A percentile compares a stretch with the other conserved stretches of the same genome.
Conservation (phyloP, 1,284 basidiomycete genomes). For the Rhodotorula mucilaginosa region DNA sequence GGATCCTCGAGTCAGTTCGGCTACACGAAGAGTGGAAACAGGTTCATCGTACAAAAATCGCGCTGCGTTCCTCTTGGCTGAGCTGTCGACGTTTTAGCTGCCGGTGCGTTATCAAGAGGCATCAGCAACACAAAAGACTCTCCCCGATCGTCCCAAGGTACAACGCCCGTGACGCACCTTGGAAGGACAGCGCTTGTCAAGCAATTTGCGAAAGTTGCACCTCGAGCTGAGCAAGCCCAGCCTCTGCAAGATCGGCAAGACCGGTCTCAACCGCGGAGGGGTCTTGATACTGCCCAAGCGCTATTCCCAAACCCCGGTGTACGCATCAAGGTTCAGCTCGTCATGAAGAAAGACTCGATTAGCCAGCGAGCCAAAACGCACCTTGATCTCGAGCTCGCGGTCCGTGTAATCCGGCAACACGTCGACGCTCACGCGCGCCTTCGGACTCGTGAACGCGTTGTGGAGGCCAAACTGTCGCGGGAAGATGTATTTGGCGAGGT, state of each 20-base stretch:
- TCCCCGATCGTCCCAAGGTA: not conserved
- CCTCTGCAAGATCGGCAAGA: conserved; percentile 60
- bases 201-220: conserved; percentile 67
- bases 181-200: conserved; percentile 67
- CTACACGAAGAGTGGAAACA: not conserved
- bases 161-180: conserved; percentile 50
- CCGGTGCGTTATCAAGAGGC: not conserved
- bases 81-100: conserved; percentile 5
- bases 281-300: conserved; percentile 56
- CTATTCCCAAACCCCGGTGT: not conserved
- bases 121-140: not conserved
- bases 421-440: conserved; percentile 35
- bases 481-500: conserved; percentile 77
- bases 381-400: conserved; percentile 70
- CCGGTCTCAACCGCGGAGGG: conserved; percentile 65
- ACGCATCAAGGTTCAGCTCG: accelerated
- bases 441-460: conserved; percentile 57
- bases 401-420: conserved; percentile 59
- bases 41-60: not conserved
- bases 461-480: conserved; percentile 69
- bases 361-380: conserved; percentile 44
- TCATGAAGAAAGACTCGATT: too few relatives aligned
- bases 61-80: conserved; percentile 13
- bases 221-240: conserved; percentile 67
- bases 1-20: conserved; percentile 2